Base-by-base conservation (phyloP, 352 stramenopile species). In the Globisporangium carolinianum region DNA sequence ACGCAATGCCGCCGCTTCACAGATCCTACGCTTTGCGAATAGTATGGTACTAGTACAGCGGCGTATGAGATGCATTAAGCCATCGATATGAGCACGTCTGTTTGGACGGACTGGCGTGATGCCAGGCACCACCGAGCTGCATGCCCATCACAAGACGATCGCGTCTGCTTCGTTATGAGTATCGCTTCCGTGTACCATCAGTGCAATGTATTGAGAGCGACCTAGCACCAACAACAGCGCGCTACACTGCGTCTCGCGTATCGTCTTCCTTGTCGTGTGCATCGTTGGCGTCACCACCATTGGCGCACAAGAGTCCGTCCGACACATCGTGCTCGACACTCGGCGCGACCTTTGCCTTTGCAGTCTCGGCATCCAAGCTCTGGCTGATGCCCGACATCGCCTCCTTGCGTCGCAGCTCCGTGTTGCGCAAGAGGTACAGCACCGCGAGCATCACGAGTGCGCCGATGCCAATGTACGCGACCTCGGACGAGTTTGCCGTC, bases 401-500 rank as follows among this genome's bases (percentile, higher is more conserved):
- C 45, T 48, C 39, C 14, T 56, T 43, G 36, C 46, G 51, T 9
- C 51, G 38, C 51, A 49, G 45, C 17, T 57, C 51, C 17, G 51
- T 45, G 37, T 52, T 52, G 8, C 50, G 47, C 43, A 47, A 38
- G 11, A 64, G 54, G 9, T 47, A 47, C 18, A 59, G 36, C 39
- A 54, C 14, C 4, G 6, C 17, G 35, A 64, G 32, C 39, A 60
- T 17, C 14, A 55, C 14, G 11, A 64, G 36, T 15, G 51, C 41
- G 6, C 18, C 39, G 12, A 52, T 8, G 5, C 46, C 41, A n/a
- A 60, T 32, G 6, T 48, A 47, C 11, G 18, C 46, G 14, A 60
- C 42, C 53, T 59, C 59, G 32, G 15, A 55, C 7, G 42, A 39
- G 43, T 46, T 63, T 5, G 47, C 36, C 1, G 58, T 42, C 43